phyloP scores from a whole-genome alignment of 306 rosid species.

The Arachis hypogaea region DNA sequence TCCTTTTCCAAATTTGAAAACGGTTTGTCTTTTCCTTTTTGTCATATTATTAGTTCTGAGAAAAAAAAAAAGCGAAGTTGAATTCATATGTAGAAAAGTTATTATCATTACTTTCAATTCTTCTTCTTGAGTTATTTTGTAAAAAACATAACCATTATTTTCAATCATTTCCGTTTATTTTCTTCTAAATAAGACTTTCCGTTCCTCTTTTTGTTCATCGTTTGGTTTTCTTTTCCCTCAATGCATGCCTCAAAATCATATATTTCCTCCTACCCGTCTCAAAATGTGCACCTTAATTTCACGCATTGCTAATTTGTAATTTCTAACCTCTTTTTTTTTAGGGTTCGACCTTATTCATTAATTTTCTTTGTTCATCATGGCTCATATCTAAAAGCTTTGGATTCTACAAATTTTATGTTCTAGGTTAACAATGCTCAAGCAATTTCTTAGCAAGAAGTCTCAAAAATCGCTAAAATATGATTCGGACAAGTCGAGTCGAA shows the following conservation, averaged over 20 bases:
- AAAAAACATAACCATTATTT: not conserved
- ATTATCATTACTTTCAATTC: not conserved
- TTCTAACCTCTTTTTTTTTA: slow-evolving; percentile 19
- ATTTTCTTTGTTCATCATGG: slow-evolving; percentile 45
- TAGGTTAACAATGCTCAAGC: slow-evolving; percentile 73
- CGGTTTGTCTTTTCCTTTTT: not conserved
- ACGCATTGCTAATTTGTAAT: not conserved
- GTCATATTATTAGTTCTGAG: not conserved
- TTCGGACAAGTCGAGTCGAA: slow-evolving; percentile 44
- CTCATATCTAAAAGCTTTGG: slow-evolving; percentile 42
- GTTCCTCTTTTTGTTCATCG: slow-evolving; percentile 39
- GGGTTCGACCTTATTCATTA: slow-evolving; percentile 28
- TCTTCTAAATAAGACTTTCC: slow-evolving; percentile 5
- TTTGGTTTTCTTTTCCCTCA: slow-evolving; percentile 53
- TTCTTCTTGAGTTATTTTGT: not conserved
- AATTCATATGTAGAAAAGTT: not conserved
- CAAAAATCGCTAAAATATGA: slow-evolving; percentile 67
- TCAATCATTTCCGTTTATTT: not conserved
- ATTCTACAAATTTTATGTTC: slow-evolving; percentile 30
- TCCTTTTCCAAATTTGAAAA: slow-evolving; percentile 7
- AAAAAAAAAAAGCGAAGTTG: slow-evolving; percentile 15
- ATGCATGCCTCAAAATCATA: slow-evolving; percentile 40
- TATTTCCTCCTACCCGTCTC: slow-evolving; percentile 34
- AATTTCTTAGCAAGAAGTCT: slow-evolving; percentile 74
- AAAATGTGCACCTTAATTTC: slow-evolving; percentile 48